phyloP scores from a whole-genome alignment of 441 rosid genomes.

The Dalechampia spathulata region DNA sequence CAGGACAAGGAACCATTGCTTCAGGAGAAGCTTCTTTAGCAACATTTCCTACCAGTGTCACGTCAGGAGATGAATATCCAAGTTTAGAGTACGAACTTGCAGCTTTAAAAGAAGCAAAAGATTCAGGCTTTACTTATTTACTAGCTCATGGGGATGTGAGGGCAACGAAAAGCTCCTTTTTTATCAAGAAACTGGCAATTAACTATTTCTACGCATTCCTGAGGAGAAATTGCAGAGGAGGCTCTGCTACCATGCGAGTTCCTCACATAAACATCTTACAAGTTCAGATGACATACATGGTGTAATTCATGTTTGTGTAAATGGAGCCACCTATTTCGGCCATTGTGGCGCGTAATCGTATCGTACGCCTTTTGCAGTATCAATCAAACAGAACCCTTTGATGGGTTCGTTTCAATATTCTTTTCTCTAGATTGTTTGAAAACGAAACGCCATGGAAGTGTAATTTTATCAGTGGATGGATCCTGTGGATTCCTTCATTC shows the following conservation, averaged over 20 bases:
- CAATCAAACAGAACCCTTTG: too few relatives aligned
- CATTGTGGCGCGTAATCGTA: too few relatives aligned
- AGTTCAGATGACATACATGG: constrained; percentile 92
- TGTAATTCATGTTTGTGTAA: too few relatives aligned
- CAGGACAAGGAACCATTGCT: constrained; percentile 24
- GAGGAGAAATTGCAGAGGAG: constrained; percentile 80
- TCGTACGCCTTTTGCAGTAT: too few relatives aligned
- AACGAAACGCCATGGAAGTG: too few relatives aligned
- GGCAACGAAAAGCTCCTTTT: constrained; percentile 73
- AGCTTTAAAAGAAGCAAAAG: constrained; percentile 70
- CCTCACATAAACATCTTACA: constrained; percentile 86
- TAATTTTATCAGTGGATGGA: too few relatives aligned
- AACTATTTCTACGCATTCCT: constrained; percentile 85
- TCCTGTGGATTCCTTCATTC: too few relatives aligned
- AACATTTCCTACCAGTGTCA: constrained; percentile 45
- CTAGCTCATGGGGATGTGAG: constrained; percentile 75
- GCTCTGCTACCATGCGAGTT: constrained; percentile 67
- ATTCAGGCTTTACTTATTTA: constrained; percentile 76
- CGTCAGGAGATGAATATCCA: constrained; percentile 60
- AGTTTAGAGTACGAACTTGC: constrained; percentile 76
- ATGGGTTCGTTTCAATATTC: too few relatives aligned
- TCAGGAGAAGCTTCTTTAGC: constrained; percentile 24
- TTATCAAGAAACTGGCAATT: constrained; percentile 77
- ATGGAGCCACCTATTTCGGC: too few relatives aligned
- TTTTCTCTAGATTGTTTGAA: too few relatives aligned